Percentiles rank a stretch among this genome's conserved stretches.
These are phyloP conservation scores for Trametes gibbosa DNA, from an alignment of 768 basidiomycete genomes.

Conservation along the genomic window DNA sequence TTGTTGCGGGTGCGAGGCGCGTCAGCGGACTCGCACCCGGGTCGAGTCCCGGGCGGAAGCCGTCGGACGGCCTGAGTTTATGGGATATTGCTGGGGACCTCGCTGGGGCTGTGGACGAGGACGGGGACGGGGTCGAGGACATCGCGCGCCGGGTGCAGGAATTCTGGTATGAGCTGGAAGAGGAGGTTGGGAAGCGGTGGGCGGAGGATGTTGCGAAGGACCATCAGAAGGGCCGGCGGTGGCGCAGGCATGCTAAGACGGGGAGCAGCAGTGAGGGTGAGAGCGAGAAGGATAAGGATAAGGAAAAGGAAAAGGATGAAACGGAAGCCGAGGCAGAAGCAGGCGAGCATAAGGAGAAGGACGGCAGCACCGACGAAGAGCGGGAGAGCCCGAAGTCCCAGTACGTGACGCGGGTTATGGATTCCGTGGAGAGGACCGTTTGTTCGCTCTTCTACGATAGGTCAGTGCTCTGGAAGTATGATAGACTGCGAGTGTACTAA, in stretches of 20 bases:
- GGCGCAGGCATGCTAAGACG: conserved; percentile 15
- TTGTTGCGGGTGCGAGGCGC: neutral
- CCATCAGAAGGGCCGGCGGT: conserved; percentile 32
- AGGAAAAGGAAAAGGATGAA: conserved; percentile 14
- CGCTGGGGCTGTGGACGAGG: conserved; percentile 22
- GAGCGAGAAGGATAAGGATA: conserved; percentile 16
- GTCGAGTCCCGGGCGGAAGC: conserved; percentile 7
- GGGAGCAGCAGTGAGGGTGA: conserved; percentile 18
- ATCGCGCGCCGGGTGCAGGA: conserved; percentile 58
- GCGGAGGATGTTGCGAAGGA: conserved; percentile 5
- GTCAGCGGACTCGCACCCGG: conserved; percentile 8
- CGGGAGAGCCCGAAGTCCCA: conserved; percentile 40
- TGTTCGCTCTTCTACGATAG: conserved; percentile 82
- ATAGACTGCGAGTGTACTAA: neutral
- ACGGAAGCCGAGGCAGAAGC: conserved; percentile 21
- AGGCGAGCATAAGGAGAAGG: conserved; percentile 21
- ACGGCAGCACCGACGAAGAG: conserved; percentile 33
- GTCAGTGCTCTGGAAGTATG: conserved; percentile 36
- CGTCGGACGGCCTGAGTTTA: neutral
- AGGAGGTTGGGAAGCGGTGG: conserved; percentile 48
- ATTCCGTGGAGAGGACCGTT: conserved; percentile 69
- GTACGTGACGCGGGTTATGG: conserved; percentile 57
- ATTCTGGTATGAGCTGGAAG: conserved; percentile 66
- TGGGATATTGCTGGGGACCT: conserved; percentile 17
- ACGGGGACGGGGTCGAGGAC: conserved; percentile 52